These are phyloP conservation scores for Pseudozyma sp. DNA, from an alignment of 1,284 basidiomycete genomes.

Conservation along the genomic window DNA sequence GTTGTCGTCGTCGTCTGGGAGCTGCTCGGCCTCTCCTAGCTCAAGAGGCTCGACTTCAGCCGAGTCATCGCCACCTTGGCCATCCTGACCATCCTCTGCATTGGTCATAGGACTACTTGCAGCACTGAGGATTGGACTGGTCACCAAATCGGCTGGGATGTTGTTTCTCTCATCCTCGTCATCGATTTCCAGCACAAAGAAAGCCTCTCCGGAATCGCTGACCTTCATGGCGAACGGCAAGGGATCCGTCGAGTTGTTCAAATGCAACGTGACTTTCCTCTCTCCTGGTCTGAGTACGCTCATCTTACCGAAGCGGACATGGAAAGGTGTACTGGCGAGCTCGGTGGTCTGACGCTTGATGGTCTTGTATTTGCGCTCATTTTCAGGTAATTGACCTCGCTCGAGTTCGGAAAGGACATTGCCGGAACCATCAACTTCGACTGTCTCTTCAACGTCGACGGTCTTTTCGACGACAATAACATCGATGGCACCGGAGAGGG, in stretches of 20 bases:
- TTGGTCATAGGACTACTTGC: conserved; percentile 55
- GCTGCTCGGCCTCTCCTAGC: conserved; percentile 37
- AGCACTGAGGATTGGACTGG: conserved; percentile 76
- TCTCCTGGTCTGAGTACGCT: conserved; percentile 93
- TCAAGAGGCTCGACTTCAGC: conserved; percentile 58
- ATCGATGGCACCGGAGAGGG: conserved; percentile 68
- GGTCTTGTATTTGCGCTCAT: conserved; percentile 43
- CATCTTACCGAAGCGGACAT: conserved; percentile 97
- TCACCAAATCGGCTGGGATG: conserved; percentile 91
- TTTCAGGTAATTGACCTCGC: conserved; percentile 13
- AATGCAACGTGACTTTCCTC: conserved; percentile 77
- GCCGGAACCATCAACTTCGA: conserved; percentile 59
- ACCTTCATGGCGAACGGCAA: conserved; percentile 99
- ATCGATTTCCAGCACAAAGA: conserved; percentile 98
- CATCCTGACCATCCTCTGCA: conserved; percentile 10
- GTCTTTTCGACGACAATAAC: conserved; percentile 72
- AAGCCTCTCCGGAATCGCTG: conserved; percentile 96
- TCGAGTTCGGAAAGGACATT: conserved; percentile 24
- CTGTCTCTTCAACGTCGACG: conserved; percentile 72
- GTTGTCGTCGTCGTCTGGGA: conserved; percentile 1
- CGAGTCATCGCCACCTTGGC: neutral
- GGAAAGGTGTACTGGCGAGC: conserved; percentile 93
- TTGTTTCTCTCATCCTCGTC: conserved; percentile 73
- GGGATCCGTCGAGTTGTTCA: conserved; percentile 69
- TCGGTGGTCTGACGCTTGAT: conserved; percentile 69